Evolutionary conservation across 2,329 filamentous ascomycete species (phyloP), one percentile per base, ranked within the genome.

Genomic region (Cladophialophora yegresii): DNA sequence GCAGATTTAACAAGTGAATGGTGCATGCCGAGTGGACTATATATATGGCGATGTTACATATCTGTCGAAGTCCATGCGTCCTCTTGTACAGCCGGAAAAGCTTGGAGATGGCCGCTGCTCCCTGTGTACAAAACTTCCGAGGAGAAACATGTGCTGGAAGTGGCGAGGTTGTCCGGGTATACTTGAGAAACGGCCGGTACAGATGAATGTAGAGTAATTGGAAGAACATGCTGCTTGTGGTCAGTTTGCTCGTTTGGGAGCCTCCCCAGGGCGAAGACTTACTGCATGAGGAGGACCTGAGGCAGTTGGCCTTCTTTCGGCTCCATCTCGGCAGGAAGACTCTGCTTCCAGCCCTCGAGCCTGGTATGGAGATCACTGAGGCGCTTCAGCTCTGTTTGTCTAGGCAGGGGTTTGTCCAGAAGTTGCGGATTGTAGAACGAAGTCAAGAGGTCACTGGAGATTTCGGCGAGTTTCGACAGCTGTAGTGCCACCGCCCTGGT

Each of bases 41-140:
- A 76, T 99, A 99, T 0, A 98, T 92, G 2, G 90, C 93, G 71
- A 98, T 92, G 73, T 98, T 98, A 78, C 91, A 96, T 36, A 99
- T 96, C 75, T 98, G 93, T 4, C 92, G 87, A 12, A 98, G 79
- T 9, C 93, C 92, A 76, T 96, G 96, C 0, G 89, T 89, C 70
- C 93, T 91, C 76, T 96, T 97, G 78, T 98, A 99, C 1, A 97
- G 80, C 0, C 95, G 88, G 79, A 97, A 89, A n/a, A 97, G 81
- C 73, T 97, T 98, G 0, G 93, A 97, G 61, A 98, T 95, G 68
- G 89, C 88, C 1, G 89, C 87, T 0, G 95, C 93, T 59, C 95
- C 93, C 73, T 93, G 90, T 0, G 92, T 95, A 77, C 93, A 97
- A 60, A 96, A 87, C 70, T 93, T 92, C 20, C 93, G 87, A 0